Conservation (phyloP, 1,284 basidiomycete species). For the Meira nashicola region DNA sequence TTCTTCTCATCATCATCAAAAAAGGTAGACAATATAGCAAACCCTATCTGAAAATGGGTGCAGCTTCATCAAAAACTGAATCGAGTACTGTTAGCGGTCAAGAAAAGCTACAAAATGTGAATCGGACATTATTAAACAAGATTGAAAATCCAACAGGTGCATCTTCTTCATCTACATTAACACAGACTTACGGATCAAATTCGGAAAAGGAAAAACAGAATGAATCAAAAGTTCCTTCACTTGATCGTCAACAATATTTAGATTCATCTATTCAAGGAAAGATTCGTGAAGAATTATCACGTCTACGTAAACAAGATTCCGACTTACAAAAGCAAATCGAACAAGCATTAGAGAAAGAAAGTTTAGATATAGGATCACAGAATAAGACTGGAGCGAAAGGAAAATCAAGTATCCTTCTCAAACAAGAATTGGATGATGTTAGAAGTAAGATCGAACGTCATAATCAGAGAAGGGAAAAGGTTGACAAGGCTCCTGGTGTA, state of each 20-base stretch:
- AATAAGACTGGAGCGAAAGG: conserved; percentile 30
- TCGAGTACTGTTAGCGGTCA: neutral
- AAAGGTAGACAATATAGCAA: no score
- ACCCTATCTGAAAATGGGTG: neutral
- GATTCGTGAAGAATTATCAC: conserved; percentile 42
- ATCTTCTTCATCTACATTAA: no score
- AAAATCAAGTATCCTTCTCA: conserved; percentile 38
- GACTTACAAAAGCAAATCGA: conserved; percentile 43
- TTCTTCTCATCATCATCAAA: no score
- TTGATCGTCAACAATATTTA: conserved; percentile 30
- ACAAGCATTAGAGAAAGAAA: conserved; percentile 47
- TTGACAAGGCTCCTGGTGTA: conserved; percentile 60
- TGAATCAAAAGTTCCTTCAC: neutral
- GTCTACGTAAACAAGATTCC: conserved; percentile 42
- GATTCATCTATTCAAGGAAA: conserved; percentile 43
- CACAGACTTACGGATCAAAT: no score
- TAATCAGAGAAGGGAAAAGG: conserved; percentile 59
- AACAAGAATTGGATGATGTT: conserved; percentile 44
- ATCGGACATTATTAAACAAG: no score
- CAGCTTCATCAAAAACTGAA: conserved; percentile 4
- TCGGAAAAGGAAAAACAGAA: neutral
- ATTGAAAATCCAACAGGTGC: no score
- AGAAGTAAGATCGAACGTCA: conserved; percentile 67
- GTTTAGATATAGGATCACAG: conserved; percentile 34
- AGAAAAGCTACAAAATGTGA: neutral